These are phyloP conservation scores for Exophiala aquamarina DNA, from an alignment of 2,329 filamentous ascomycete genomes.

Conservation along the genomic window DNA sequence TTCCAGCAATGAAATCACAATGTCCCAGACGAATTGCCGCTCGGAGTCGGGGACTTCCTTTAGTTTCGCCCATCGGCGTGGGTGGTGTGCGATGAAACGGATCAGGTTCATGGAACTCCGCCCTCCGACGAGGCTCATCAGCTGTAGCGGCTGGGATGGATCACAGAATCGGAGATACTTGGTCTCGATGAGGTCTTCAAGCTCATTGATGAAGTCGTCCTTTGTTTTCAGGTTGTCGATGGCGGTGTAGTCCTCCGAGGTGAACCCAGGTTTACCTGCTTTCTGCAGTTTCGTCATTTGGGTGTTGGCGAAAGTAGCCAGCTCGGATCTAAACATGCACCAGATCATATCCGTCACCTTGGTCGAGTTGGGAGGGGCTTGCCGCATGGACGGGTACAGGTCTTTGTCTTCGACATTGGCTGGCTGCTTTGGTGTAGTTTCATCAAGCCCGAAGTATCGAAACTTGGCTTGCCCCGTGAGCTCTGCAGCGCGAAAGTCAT, in stretches of 20 bases:
- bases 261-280: background rate
- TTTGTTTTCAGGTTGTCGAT: conserved; percentile 28
- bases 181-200: conserved; percentile 53
- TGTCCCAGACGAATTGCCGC: conserved; percentile 39
- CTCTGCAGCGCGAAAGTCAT: conserved; percentile 41
- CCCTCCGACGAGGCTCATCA: conserved; percentile 43
- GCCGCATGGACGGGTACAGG: conserved; percentile 39
- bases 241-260: conserved; percentile 6
- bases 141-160: conserved; percentile 46
- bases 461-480: conserved; percentile 25
- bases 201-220: conserved; percentile 33
- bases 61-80: conserved; percentile 33
- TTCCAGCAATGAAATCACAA: conserved; percentile 38
- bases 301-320: conserved; percentile 57
- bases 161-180: conserved; percentile 55
- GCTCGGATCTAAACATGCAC: conserved; percentile 62
- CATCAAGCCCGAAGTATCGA: conserved; percentile 1
- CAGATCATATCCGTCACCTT: conserved; percentile 49
- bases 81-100: conserved; percentile 47
- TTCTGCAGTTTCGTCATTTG: conserved; percentile 30
- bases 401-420: conserved; percentile 46
- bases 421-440: conserved; percentile 45
- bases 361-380: conserved; percentile 28
- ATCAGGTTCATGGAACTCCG: conserved; percentile 43
- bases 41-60: conserved; percentile 33